Evolutionary conservation across 108 stramenopile species (phyloP), one percentile per base, ranked within the genome.

Genomic region (Skeletonema grethae): DNA sequence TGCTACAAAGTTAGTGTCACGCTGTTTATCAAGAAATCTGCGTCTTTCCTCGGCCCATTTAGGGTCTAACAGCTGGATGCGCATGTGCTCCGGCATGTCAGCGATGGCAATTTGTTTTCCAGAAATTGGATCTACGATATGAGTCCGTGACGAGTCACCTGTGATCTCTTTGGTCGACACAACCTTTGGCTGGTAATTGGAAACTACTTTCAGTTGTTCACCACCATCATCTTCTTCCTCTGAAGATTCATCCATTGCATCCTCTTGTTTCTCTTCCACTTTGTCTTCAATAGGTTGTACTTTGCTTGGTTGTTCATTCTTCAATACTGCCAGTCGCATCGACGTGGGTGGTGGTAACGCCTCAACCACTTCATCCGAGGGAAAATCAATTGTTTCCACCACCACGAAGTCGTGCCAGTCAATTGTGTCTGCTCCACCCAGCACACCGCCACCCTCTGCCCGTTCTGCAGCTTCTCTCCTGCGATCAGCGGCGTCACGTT

Each of bases 331-430:
- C 48, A 73, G 65, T 20, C 67, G 77, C 59, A 88, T 88, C n/a
- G 84, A 82, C 22, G 88, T 87, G 10, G 92, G 88, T 3, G 94
- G 92, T 11, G 93, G 92, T 63, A 69, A 61, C 36, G 83, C 69
- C 70, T 90, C 82, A 9, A 94, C 92, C 1, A 86, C 80, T 85
- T 97, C 97, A 69, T 97, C 93, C 20, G 69, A 80, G 0, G 84
- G 78, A 82, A 99, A 98, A 41, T 97, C 97, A 71, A 99, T 98
- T 25, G 97, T 97, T 80, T 98, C 99, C 25, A 99, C 99, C 7
- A 99, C 95, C 0, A 96, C 95, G 75, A 99, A 99, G 75, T 98
- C 97, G 79, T 97, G 95, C 99, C 99, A 99, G 81, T 99, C 99
- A 61, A 99, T 87, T 7, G 65, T 76, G 25, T 79, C 85, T 39